Evolutionary conservation across 1,284 basidiomycete species (phyloP).

Genomic region (Bjerkandera adusta): DNA sequence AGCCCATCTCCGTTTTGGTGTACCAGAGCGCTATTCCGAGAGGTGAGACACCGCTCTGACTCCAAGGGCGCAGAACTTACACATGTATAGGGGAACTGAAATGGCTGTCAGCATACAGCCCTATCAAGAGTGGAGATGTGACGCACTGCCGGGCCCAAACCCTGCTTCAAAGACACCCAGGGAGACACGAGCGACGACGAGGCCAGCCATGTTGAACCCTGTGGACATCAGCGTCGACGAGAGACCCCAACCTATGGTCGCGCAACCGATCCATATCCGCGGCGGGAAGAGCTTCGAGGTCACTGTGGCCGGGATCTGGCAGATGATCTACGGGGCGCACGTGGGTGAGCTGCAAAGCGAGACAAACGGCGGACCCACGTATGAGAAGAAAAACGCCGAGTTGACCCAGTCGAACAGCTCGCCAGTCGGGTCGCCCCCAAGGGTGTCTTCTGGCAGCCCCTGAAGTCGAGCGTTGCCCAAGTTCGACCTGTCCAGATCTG

Average conservation of each 20-base stretch:
- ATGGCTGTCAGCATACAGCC: neutral
- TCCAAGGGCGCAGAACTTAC: constrained; percentile 36
- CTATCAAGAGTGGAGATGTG: neutral
- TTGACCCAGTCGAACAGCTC: constrained; percentile 71
- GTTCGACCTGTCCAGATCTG: constrained; percentile 74
- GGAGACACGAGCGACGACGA: constrained; percentile 58
- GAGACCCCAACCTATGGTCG: constrained; percentile 69
- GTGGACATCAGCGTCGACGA: constrained; percentile 68
- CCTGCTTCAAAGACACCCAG: constrained; percentile 73
- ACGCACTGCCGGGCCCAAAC: constrained; percentile 58
- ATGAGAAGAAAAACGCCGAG: constrained; percentile 74
- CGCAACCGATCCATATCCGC: constrained; percentile 60
- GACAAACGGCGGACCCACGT: constrained; percentile 42
- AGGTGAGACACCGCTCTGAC: neutral
- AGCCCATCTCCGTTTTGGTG: constrained; percentile 68
- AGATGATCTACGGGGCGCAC: constrained; percentile 54
- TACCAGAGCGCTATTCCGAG: constrained; percentile 64
- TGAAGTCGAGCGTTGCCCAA: constrained; percentile 76
- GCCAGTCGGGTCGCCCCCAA: constrained; percentile 67
- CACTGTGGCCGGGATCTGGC: constrained; percentile 67
- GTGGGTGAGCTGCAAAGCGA: neutral
- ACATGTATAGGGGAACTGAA: constrained; percentile 65
- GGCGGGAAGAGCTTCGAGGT: constrained; percentile 67
- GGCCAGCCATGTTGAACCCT: constrained; percentile 52
- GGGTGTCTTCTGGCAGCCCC: constrained; percentile 58